phyloP scores from a whole-genome alignment of 129 eudicot genomes.

The Sambucus nigra region DNA sequence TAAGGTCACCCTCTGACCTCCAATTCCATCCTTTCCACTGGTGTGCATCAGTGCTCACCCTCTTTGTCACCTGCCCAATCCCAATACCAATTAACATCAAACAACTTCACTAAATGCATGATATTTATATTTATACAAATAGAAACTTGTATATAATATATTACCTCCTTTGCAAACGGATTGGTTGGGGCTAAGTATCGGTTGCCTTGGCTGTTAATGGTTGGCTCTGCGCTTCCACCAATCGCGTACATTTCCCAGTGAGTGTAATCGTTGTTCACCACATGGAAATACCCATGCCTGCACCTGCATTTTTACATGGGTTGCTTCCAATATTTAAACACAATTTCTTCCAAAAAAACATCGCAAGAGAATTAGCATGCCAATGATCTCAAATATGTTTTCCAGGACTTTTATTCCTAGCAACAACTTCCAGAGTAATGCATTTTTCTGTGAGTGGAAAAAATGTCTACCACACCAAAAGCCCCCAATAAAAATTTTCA shows the following conservation, averaged over 20 bases:
- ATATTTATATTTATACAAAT: not conserved
- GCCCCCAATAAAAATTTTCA: too few relatives aligned
- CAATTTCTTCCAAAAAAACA: not conserved
- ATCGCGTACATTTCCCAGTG: conserved; percentile 99
- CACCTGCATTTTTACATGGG: conserved; percentile 41
- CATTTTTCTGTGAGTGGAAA: too few relatives aligned
- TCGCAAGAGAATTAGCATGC: not conserved
- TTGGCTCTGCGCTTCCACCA: conserved; percentile 90
- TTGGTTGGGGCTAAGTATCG: conserved; percentile 73
- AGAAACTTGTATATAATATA: not conserved
- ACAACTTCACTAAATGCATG: not conserved
- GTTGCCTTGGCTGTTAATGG: conserved; percentile 93
- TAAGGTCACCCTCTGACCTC: conserved; percentile 82
- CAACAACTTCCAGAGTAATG: too few relatives aligned
- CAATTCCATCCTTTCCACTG: conserved; percentile 86
- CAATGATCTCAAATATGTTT: not conserved
- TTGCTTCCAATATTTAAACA: not conserved
- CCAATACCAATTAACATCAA: not conserved
- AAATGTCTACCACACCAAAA: too few relatives aligned
- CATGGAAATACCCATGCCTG: conserved; percentile 94
- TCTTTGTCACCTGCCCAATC: conserved; percentile 62
- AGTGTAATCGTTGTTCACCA: conserved; percentile 96
- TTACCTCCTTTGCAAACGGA: conserved; percentile 85
- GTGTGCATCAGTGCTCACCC: conserved; percentile 38
- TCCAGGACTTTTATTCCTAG: not conserved